Conservation (phyloP, 1,284 basidiomycete genomes). For the Cutaneotrichosporon sp. region DNA sequence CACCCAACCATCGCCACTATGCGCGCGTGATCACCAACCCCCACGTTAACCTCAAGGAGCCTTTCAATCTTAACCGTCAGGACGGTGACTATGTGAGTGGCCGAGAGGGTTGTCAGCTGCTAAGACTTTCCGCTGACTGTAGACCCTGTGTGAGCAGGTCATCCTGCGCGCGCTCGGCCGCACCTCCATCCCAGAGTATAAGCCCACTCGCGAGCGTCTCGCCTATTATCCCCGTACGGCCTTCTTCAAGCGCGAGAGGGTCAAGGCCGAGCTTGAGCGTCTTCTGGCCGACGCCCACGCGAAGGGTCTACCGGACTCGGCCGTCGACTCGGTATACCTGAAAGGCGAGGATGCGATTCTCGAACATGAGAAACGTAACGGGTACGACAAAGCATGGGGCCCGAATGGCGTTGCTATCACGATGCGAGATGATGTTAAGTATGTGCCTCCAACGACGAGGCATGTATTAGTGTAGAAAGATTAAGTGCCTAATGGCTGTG, state of each 20-base stretch:
- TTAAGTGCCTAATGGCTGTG: background rate
- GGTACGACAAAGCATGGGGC: conserved; percentile 28
- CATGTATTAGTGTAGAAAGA: conserved; percentile 1
- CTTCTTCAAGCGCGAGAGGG: conserved; percentile 25
- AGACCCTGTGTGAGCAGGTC: conserved; percentile 36
- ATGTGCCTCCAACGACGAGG: background rate
- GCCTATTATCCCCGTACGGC: conserved; percentile 29
- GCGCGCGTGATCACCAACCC: conserved; percentile 36
- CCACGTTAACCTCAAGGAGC: conserved; percentile 29
- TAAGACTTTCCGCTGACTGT: too few relatives aligned
- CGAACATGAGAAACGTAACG: conserved; percentile 29
- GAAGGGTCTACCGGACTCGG: conserved; percentile 7
- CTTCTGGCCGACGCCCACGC: conserved; percentile 24
- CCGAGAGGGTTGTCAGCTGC: too few relatives aligned
- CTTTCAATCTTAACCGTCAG: conserved; percentile 29
- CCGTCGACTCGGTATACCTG: conserved; percentile 29
- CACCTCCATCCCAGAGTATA: conserved; percentile 27
- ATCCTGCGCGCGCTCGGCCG: conserved; percentile 30
- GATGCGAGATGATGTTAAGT: background rate
- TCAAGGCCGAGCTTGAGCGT: conserved; percentile 22
- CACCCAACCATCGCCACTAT: conserved; percentile 31
- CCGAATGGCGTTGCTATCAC: conserved; percentile 15
- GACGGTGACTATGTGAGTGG: conserved; percentile 31
- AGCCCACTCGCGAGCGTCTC: conserved; percentile 22
- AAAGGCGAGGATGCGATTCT: conserved; percentile 25